Evolutionary conservation across 768 basidiomycete species (phyloP).

Genomic region (Phaeolepiota aurea): DNA sequence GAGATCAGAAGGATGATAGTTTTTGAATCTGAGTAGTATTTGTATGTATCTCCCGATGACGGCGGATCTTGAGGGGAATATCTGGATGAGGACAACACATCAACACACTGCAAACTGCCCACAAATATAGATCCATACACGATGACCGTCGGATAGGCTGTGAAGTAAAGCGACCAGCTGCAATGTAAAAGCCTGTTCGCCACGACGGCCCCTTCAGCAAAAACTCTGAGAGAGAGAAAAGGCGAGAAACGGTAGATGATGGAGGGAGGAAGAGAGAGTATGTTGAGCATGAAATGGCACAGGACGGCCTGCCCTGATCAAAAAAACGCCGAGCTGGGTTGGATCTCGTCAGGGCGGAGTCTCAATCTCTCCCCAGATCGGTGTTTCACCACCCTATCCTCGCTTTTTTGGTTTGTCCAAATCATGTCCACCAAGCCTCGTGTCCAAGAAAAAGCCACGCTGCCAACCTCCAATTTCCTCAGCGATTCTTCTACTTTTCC

Average conservation of each 20-base stretch:
- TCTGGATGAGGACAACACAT: constrained; percentile 13
- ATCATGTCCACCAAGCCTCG: constrained; percentile 5
- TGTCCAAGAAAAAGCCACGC: neutral
- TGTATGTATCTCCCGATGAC: constrained; percentile 60
- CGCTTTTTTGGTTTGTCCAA: neutral
- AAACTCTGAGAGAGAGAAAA: constrained; percentile 1
- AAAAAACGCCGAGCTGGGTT: constrained; percentile 11
- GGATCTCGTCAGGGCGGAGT: constrained; percentile 27
- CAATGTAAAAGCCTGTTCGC: neutral
- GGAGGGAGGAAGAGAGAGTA: constrained; percentile 8
- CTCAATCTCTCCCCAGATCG: constrained; percentile 20
- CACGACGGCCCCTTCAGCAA: neutral
- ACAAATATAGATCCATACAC: constrained; percentile 8
- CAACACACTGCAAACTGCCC: constrained; percentile 9
- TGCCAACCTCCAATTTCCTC: neutral
- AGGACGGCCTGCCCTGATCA: constrained; percentile 8
- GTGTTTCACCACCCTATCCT: constrained; percentile 10
- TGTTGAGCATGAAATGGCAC: constrained; percentile 12
- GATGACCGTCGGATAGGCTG: neutral
- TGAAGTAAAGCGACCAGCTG: neutral
- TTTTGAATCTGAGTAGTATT: constrained; percentile 34
- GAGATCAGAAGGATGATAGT: constrained; percentile 29
- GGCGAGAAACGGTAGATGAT: constrained; percentile 13
- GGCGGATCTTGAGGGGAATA: constrained; percentile 39
- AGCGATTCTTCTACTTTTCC: too few species aligned